These are phyloP conservation scores for Epichloe gansuensis DNA, from an alignment of 2,329 filamentous ascomycete species.

Conservation along the genomic window DNA sequence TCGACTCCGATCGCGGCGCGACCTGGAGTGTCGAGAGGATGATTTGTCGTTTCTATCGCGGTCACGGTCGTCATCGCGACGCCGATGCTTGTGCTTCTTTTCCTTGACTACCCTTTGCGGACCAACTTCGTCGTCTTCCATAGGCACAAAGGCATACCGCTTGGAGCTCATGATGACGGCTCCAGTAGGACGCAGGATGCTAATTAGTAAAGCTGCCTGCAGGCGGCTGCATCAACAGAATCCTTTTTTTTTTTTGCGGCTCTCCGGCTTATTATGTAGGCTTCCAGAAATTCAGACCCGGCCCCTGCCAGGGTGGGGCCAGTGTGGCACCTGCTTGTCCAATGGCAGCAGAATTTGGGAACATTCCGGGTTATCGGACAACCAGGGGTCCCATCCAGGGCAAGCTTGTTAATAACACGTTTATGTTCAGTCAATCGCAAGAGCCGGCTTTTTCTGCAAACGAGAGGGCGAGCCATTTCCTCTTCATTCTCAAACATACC, in stretches of 20 bases:
- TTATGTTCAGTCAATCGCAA: slow-evolving; percentile 11
- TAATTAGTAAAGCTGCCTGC: too few relatives aligned
- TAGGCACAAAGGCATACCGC: slow-evolving; percentile 54
- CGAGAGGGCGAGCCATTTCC: not conserved
- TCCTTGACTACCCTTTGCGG: slow-evolving; percentile 40
- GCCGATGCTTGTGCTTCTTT: slow-evolving; percentile 31
- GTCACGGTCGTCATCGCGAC: slow-evolving; percentile 25
- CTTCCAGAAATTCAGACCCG: too few relatives aligned
- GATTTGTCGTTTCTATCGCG: slow-evolving; percentile 18
- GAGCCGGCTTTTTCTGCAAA: not conserved
- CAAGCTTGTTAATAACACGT: slow-evolving; percentile 26
- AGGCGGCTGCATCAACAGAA: too few relatives aligned
- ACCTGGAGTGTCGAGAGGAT: slow-evolving; percentile 14
- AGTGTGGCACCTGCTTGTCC: too few relatives aligned
- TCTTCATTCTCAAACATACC: not conserved
- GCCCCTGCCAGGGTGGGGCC: too few relatives aligned
- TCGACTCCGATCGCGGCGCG: slow-evolving; percentile 19
- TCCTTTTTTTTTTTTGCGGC: too few relatives aligned
- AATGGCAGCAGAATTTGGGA: too few relatives aligned
- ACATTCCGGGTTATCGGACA: too few relatives aligned
- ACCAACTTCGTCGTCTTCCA: slow-evolving; percentile 52
- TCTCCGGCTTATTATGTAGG: too few relatives aligned
- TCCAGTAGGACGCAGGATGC: not conserved
- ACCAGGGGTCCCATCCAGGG: not conserved
- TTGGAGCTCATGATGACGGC: slow-evolving; percentile 36